Base-by-base conservation (phyloP, 805 yeast species). In the Candida silvatica region DNA sequence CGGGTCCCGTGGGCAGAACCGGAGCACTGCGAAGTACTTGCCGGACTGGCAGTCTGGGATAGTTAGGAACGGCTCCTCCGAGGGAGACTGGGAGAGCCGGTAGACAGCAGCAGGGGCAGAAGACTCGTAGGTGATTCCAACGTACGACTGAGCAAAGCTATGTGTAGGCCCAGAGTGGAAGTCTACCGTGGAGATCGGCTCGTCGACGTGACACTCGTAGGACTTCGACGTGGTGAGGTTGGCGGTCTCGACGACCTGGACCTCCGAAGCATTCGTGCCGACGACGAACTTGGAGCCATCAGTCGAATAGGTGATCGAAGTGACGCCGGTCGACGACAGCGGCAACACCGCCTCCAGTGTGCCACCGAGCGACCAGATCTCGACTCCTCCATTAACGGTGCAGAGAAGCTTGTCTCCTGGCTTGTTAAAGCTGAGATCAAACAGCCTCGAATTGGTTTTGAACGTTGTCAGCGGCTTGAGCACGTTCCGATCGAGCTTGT, bases 191-290 rank as follows among this genome's bases (percentile, higher is more conserved):
- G 62, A 49, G 15, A 69, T 51, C 4, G 66, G 64, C 44, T 66
- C 71, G 49, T 70, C 73, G 4, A 64, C 50, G 16, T 17, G 6
- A 22, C 47, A 46, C 17, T 61, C 40, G 12, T 67, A 39, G 2
- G 61, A 57, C 23, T 48, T 48, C 14, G 42, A 29, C 37, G 60
- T 55, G 14, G 61, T 45, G 48, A 71, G 50, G 16, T 54, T 46
- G 3, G 37, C 19, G 2, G 66, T 53, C 39, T 57, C 56, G 59
- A 71, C 61, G 7, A 66, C 31, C 14, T 67, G 61, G 4, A 69
- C 60, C 19, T 64, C 61, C 24, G 77, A 73, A 41, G 69, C 75
- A 35, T 59, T 61, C 14, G 68, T 50, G 4, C 74, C 75, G 6
- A 59, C 59, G 12, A 59, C 60, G 24, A 69, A 39, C 38, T 47